phyloP scores from a whole-genome alignment of 495 filamentous ascomycete genomes.

The Elasticomyces elasticus region DNA sequence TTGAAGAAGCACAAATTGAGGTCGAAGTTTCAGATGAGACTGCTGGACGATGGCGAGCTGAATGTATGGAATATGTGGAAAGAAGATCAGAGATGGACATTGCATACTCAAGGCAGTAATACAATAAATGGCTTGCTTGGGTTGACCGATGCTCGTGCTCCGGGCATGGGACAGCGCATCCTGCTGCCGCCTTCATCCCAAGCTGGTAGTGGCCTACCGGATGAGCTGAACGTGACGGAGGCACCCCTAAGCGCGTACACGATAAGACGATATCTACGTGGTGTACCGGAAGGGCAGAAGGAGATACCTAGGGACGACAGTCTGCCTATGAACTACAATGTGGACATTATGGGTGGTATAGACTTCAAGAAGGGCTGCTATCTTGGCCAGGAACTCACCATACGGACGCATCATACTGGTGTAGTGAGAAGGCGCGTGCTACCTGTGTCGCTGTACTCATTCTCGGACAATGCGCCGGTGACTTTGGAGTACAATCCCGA shows the following conservation, averaged over 20 bases:
- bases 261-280: slow-evolving; percentile 62
- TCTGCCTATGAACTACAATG: slow-evolving; percentile 71
- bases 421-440: slow-evolving; percentile 87
- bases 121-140: slow-evolving; percentile 1
- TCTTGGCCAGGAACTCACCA: slow-evolving; percentile 91
- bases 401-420: slow-evolving; percentile 84
- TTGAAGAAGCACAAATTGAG: slow-evolving; percentile 76
- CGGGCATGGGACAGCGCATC: slow-evolving; percentile 47
- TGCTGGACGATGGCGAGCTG: slow-evolving; percentile 53
- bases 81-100: slow-evolving; percentile 29
- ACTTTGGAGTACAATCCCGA: slow-evolving; percentile 40
- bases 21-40: slow-evolving; percentile 58
- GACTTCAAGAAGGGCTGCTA: slow-evolving; percentile 97
- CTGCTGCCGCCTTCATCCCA: neutral
- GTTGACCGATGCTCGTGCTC: slow-evolving; percentile 15
- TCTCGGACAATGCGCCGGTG: slow-evolving; percentile 28
- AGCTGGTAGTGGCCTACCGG: neutral
- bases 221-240: neutral
- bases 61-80: slow-evolving; percentile 61
- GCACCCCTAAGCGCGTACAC: slow-evolving; percentile 40
- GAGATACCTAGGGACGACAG: slow-evolving; percentile 63
- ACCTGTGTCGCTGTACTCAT: slow-evolving; percentile 63
- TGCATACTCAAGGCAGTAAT: slow-evolving; percentile 1
- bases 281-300: slow-evolving; percentile 71
- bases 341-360: slow-evolving; percentile 71